phyloP scores from a whole-genome alignment of 306 rosid species.

The Begonia fuchsioides region DNA sequence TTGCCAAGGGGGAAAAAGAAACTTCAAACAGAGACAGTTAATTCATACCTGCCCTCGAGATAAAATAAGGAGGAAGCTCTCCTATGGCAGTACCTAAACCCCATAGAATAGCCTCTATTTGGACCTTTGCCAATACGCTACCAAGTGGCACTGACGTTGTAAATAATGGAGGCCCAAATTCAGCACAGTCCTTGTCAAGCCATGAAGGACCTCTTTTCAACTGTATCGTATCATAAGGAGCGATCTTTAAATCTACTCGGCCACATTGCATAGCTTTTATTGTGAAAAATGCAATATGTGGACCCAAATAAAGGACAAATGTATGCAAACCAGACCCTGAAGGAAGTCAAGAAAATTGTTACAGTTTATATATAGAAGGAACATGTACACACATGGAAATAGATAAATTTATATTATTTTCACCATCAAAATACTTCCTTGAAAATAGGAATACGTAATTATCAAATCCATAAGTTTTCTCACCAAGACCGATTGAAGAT shows the following conservation, averaged over 20 bases:
- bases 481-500: constrained; percentile 97
- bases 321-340: constrained; percentile 99
- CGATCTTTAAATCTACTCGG: constrained; percentile 86
- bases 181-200: constrained; percentile 85
- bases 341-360: constrained; percentile 11
- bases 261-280: constrained; percentile 93
- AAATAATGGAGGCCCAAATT: constrained; percentile 77
- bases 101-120: constrained; percentile 91
- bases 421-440: not conserved
- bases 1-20: too few relatives aligned
- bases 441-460: constrained; percentile 7
- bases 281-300: constrained; percentile 89
- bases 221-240: constrained; percentile 88
- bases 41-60: constrained; percentile 98
- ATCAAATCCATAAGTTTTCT: constrained; percentile 10
- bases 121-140: constrained; percentile 75
- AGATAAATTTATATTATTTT: not conserved
- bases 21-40: too few relatives aligned
- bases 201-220: constrained; percentile 75
- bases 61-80: constrained; percentile 98
- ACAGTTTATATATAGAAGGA: constrained; percentile 2
- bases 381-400: too few relatives aligned
- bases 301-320: constrained; percentile 95
- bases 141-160: constrained; percentile 56
- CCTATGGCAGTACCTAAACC: constrained; percentile 95